These are phyloP conservation scores for Mucor saturninus DNA, from an alignment of 371 early-diverging fungal genomes.

Conservation along the genomic window DNA sequence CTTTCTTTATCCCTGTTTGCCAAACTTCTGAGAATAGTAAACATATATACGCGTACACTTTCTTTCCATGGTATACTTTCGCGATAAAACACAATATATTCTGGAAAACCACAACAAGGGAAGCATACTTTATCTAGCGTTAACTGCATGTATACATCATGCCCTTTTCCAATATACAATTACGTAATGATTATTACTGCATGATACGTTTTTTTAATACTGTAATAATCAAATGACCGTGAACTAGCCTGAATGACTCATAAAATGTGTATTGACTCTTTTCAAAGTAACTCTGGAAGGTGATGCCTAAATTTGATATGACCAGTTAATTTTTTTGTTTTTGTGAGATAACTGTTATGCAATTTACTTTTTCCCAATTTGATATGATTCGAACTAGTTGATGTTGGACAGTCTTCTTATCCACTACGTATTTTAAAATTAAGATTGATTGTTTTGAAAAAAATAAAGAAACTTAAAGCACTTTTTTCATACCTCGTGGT, in stretches of 20 bases:
- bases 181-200: neutral
- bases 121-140: too few species aligned
- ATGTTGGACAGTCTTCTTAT: slow-evolving; percentile 68
- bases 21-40: slow-evolving; percentile 2
- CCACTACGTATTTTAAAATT: slow-evolving; percentile 36
- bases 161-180: neutral
- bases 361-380: slow-evolving; percentile 59
- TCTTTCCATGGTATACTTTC: neutral
- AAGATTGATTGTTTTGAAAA: neutral
- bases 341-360: neutral
- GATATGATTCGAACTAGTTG: slow-evolving; percentile 72
- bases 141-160: neutral
- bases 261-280: slow-evolving; percentile 66
- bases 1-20: neutral
- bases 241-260: slow-evolving; percentile 39
- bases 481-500: slow-evolving; percentile 23
- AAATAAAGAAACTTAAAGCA: neutral
- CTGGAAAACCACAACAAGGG: too few species aligned
- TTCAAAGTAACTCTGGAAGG: slow-evolving; percentile 70
- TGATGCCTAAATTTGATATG: slow-evolving; percentile 26
- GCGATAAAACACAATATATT: too few species aligned
- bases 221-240: neutral
- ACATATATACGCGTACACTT: neutral
- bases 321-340: neutral
- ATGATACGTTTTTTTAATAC: neutral